Conservation (phyloP, 2,329 filamentous ascomycete genomes). For the Colletotrichum destructivum region DNA sequence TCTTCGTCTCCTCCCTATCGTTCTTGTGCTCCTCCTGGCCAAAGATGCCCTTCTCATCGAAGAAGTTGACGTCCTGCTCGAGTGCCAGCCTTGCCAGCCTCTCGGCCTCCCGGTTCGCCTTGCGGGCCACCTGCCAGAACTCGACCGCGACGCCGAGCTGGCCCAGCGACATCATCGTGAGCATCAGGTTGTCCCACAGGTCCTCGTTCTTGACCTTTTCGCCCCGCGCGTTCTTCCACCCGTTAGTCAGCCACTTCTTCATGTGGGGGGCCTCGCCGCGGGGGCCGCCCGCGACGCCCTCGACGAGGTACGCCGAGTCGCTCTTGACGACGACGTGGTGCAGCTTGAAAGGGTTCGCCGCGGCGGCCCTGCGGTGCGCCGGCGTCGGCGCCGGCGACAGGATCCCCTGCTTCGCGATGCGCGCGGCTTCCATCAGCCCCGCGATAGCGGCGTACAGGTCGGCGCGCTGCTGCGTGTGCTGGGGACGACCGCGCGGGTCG, state of each 20-base stretch:
- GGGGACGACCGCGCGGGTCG: constrained; percentile 11
- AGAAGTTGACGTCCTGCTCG: constrained; percentile 13
- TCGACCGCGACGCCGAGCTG: constrained; percentile 34
- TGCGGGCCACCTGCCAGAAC: constrained; percentile 43
- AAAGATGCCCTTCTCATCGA: constrained; percentile 17
- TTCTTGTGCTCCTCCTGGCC: constrained; percentile 4
- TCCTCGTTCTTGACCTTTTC: constrained; percentile 23
- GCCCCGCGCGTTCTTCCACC: constrained; percentile 11
- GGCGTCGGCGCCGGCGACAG: not conserved
- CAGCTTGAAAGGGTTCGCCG: constrained; percentile 2
- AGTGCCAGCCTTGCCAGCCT: constrained; percentile 32
- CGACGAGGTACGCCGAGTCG: constrained; percentile 21
- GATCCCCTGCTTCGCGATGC: not conserved
- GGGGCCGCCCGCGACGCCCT: constrained; percentile 1
- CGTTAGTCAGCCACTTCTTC: constrained; percentile 22
- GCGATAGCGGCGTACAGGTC: constrained; percentile 16
- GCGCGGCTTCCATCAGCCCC: constrained; percentile 5
- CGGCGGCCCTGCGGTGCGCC: not conserved
- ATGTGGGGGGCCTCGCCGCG: constrained; percentile 5
- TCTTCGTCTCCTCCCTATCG: not conserved
- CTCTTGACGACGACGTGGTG: constrained; percentile 17
- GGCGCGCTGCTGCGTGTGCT: constrained; percentile 23
- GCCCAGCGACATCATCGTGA: constrained; percentile 14
- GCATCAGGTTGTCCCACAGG: constrained; percentile 15
- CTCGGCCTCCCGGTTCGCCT: constrained; percentile 42